Percentiles rank a stretch among this genome's conserved stretches.
Conservation (phyloP, 2,329 filamentous ascomycete species). For the Clarireedia homoeocarpa region DNA sequence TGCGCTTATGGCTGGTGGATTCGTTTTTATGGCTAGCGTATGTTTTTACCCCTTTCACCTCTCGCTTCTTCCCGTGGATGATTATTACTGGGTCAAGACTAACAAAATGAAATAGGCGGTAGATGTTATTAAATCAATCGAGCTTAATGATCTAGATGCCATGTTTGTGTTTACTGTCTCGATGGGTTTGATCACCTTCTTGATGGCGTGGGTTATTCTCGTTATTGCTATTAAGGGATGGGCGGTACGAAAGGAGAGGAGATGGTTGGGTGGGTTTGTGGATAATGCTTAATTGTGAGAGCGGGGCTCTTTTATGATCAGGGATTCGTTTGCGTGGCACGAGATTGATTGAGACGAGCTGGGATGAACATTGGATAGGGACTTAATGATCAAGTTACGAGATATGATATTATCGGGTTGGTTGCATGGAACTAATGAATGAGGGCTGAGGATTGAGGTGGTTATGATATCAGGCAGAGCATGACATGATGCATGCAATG, state of each 20-base stretch:
- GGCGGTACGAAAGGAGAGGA: slow-evolving; percentile 48
- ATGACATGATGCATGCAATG: neutral
- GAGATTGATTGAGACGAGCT: neutral
- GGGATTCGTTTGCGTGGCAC: neutral
- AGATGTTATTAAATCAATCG: slow-evolving; percentile 71
- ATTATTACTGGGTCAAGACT: slow-evolving; percentile 8
- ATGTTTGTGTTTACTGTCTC: slow-evolving; percentile 92
- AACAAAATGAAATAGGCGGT: slow-evolving; percentile 44
- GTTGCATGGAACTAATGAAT: too few relatives aligned
- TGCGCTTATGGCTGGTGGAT: slow-evolving; percentile 76
- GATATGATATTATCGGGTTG: too few relatives aligned
- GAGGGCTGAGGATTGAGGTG: neutral
- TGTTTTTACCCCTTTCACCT: slow-evolving; percentile 33
- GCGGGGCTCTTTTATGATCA: neutral
- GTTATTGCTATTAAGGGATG: slow-evolving; percentile 81
- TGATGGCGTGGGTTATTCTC: slow-evolving; percentile 79
- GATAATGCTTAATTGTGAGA: neutral
- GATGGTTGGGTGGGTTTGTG: neutral
- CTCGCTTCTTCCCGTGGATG: neutral
- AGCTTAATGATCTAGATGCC: slow-evolving; percentile 68
- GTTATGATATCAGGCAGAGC: neutral
- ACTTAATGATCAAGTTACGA: too few relatives aligned
- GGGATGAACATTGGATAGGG: neutral
- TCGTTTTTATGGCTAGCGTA: slow-evolving; percentile 89
- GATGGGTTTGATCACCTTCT: slow-evolving; percentile 71